These are phyloP conservation scores for Zangia roseola DNA, from an alignment of 768 basidiomycete species.

Conservation along the genomic window DNA sequence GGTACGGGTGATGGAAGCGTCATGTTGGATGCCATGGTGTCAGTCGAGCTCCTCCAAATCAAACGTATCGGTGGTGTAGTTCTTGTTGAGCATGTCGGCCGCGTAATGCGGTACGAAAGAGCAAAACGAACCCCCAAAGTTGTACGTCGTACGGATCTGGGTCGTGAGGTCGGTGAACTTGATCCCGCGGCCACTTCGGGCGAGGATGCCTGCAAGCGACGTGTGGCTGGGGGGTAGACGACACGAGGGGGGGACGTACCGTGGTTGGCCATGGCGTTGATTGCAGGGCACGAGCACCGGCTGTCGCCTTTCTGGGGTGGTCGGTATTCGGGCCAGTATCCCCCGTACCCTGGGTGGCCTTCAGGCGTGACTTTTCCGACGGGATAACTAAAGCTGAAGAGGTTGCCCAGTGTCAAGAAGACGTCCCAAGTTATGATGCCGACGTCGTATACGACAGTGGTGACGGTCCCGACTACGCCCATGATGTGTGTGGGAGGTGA, in stretches of 20 bases:
- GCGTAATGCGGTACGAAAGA: constrained; percentile 62
- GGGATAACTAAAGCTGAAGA: constrained; percentile 20
- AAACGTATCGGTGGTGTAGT: constrained; percentile 60
- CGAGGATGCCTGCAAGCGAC: constrained; percentile 34
- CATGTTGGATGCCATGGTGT: constrained; percentile 58
- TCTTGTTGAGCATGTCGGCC: constrained; percentile 55
- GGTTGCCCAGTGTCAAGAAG: constrained; percentile 18
- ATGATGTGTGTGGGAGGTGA: constrained; percentile 4
- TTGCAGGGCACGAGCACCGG: constrained; percentile 67
- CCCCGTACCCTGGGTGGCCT: constrained; percentile 57
- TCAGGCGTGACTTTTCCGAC: constrained; percentile 55
- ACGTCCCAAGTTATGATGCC: constrained; percentile 21
- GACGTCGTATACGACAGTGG: constrained; percentile 5
- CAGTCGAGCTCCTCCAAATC: constrained; percentile 66
- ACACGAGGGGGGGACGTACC: constrained; percentile 41
- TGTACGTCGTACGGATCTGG: constrained; percentile 56
- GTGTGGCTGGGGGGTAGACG: neutral
- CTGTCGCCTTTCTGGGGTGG: constrained; percentile 63
- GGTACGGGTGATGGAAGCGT: constrained; percentile 36
- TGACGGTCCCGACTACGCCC: constrained; percentile 10
- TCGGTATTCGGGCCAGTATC: constrained; percentile 68
- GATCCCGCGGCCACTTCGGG: constrained; percentile 71
- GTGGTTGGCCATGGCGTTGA: constrained; percentile 84
- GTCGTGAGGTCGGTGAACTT: constrained; percentile 49
- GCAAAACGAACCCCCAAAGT: constrained; percentile 68